Percentiles rank a stretch among this genome's conserved stretches.
phyloP scores from a whole-genome alignment of 371 early-diverging fungal genomes.

The Mortierella sp. region DNA sequence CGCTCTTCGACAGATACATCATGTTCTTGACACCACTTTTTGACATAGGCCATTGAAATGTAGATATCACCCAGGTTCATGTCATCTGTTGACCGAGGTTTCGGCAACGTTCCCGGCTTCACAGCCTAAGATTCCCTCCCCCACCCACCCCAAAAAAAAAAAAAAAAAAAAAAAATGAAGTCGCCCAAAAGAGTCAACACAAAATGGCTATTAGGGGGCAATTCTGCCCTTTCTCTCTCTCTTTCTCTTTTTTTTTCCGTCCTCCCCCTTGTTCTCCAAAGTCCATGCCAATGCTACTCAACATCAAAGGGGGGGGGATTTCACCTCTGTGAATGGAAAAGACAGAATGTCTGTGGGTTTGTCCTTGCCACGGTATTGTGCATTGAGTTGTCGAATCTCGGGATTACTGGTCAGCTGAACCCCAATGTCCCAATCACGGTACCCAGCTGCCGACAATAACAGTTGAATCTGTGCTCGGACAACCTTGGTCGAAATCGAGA shows the following conservation, averaged over 20 bases:
- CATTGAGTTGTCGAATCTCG: slow-evolving; percentile 53
- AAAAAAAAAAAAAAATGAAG: not conserved
- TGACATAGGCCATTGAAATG: slow-evolving; percentile 57
- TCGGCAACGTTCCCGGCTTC: slow-evolving; percentile 38
- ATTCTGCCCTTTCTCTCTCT: too few relatives aligned
- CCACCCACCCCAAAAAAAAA: not conserved
- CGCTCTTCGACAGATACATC: slow-evolving; percentile 51
- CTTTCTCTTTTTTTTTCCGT: not conserved
- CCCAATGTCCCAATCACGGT: slow-evolving; percentile 61
- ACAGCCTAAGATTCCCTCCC: too few relatives aligned
- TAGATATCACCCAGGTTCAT: slow-evolving; percentile 62
- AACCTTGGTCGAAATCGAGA: slow-evolving; percentile 6
- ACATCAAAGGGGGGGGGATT: not conserved
- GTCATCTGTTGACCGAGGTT: slow-evolving; percentile 50
- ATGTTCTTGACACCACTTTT: slow-evolving; percentile 49
- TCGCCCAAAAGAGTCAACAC: not conserved
- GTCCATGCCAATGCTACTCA: not conserved
- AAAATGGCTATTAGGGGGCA: too few relatives aligned
- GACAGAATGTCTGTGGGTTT: slow-evolving; percentile 62
- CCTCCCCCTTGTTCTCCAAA: too few relatives aligned
- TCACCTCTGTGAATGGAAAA: slow-evolving; percentile 59
- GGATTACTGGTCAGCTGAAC: slow-evolving; percentile 55
- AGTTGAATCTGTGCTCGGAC: slow-evolving; percentile 30
- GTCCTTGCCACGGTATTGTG: slow-evolving; percentile 55
- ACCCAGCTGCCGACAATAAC: slow-evolving; percentile 57